Evolutionary conservation across 768 basidiomycete genomes (phyloP).

Genomic region (Pulveroboletus frians): DNA sequence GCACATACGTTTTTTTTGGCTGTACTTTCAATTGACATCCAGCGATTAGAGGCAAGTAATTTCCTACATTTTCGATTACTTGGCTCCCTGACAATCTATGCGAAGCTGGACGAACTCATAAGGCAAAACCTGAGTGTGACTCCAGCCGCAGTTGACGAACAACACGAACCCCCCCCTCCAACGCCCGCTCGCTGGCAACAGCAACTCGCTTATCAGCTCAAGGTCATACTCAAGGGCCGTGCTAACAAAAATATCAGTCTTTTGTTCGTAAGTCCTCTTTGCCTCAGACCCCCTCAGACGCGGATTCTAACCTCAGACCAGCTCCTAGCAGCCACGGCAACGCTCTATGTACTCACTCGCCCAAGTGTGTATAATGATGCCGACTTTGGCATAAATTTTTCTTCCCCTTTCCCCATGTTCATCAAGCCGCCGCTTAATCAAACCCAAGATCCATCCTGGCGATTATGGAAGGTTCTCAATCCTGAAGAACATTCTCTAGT

Average conservation of each 20-base stretch:
- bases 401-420: conserved; percentile 30
- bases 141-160: conserved; percentile 35
- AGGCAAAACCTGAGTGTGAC: conserved; percentile 60
- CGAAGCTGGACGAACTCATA: conserved; percentile 78
- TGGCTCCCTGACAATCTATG: conserved; percentile 10
- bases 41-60: conserved; percentile 70
- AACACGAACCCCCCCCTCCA: conserved; percentile 21
- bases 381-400: conserved; percentile 15
- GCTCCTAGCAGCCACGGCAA: conserved; percentile 73
- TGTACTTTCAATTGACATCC: conserved; percentile 92
- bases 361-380: conserved; percentile 35
- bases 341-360: conserved; percentile 69
- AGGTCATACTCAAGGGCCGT: conserved; percentile 56
- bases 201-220: conserved; percentile 16
- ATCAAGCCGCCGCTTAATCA: conserved; percentile 28
- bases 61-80: neutral
- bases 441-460: conserved; percentile 49
- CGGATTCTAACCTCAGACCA: conserved; percentile 26
- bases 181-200: conserved; percentile 32
- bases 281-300: neutral
- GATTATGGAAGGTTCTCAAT: conserved; percentile 75
- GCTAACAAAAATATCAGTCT: conserved; percentile 76
- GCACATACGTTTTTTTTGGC: conserved; percentile 95
- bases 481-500: conserved; percentile 59
- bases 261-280: conserved; percentile 52